Conservation (phyloP, 176 grass and related monocot species). For the Puccinellia tenuiflora region DNA sequence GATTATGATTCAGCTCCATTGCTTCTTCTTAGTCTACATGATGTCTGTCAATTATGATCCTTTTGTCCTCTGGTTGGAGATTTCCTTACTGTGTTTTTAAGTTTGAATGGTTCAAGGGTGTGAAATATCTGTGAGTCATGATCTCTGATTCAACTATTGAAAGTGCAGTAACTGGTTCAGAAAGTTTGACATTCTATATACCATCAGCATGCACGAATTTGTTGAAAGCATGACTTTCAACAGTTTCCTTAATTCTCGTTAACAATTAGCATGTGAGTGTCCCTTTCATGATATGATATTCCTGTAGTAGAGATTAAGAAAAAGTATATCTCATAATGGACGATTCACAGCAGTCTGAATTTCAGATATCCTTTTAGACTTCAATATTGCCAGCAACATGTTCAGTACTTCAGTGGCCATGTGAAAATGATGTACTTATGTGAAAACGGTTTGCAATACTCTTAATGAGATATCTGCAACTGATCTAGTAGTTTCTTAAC, state of each 20-base stretch:
- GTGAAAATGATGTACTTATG: not conserved
- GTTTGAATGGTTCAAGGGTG: not conserved
- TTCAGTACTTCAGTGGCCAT: not conserved
- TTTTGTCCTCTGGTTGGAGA: not conserved
- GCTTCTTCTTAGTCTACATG: not conserved
- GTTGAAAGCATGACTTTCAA: not conserved
- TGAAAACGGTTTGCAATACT: not conserved
- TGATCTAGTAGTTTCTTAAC: not conserved
- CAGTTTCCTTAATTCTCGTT: not conserved
- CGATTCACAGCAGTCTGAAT: not conserved
- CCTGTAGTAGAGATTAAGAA: not conserved
- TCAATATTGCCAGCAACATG: not conserved
- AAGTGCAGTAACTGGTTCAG: not conserved
- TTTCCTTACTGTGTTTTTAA: not conserved
- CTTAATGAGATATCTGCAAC: not conserved
- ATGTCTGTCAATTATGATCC: not conserved
- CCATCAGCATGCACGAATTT: not conserved
- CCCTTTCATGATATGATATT: not conserved
- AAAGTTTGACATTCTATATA: not conserved
- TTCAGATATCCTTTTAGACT: not conserved
- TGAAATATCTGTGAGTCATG: not conserved
- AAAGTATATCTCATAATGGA: not conserved
- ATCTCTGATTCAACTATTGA: not conserved
- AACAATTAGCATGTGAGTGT: not conserved
- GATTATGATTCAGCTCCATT: not conserved